Evolutionary conservation across 306 rosid genomes (phyloP), one percentile per base, ranked within the genome.

Genomic region (Abrus precatorius): DNA sequence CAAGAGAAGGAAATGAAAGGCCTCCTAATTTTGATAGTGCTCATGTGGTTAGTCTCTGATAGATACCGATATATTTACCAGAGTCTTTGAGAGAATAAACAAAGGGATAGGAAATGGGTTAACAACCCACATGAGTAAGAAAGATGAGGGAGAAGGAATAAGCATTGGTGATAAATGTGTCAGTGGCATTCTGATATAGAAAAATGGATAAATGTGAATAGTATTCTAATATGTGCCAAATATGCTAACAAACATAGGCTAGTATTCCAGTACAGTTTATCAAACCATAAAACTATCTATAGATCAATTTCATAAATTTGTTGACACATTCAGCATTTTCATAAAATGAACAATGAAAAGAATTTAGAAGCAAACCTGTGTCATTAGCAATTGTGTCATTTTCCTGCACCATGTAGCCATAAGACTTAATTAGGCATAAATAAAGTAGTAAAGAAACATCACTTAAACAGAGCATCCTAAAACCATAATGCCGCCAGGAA

Each of bases 381-480:
- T 91, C 97, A 78, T 83, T 80, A 27, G 80, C 92, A 74, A 78
- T 53, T 29, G 77, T 33, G 45, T 74, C 74, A 77, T 88, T 87
- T 59, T 90, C 96, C 99, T 95, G 96, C 96, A 85, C 56, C 71
- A 87, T n/a, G 65, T 62, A 79, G 80, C 59, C 80, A 87, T 53
- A 68, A 50, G 40, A 14, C 79, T 76, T 29, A 78, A 74, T 85
- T 75, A 91, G 83, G 53, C 53, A 74, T 38, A 69, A 50, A 67
- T 27, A 32, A 65, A 67, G 75, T 27, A 60, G 38, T 8, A 34
- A 40, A 75, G 65, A 34, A 71, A 49, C 27, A 57, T 67, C 44
- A 36, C 57, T 45, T 38, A 50, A 20, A 6, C 44, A 29, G 32
- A 29, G 32, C 62, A 81, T 33, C 72, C 13, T 59, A 59, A 47